Evolutionary conservation across 768 basidiomycete genomes (phyloP).

Genomic region (Ephemerocybe angulata): DNA sequence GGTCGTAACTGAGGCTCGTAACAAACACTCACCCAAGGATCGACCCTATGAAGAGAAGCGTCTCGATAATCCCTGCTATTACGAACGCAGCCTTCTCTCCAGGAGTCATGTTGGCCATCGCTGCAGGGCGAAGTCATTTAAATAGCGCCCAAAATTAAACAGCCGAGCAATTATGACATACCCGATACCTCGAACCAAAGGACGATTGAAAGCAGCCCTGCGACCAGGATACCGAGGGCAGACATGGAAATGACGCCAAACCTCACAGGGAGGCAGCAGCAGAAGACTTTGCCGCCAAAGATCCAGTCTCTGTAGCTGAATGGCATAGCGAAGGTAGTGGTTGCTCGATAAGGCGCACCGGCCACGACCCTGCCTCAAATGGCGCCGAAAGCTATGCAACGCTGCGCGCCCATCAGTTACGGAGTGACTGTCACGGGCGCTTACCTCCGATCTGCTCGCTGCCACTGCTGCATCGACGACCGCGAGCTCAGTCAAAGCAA

Average conservation of each 20-base stretch:
- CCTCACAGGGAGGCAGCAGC: constrained; percentile 62
- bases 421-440: neutral
- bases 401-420: neutral
- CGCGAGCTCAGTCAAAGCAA: neutral
- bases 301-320: constrained; percentile 44
- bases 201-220: constrained; percentile 49
- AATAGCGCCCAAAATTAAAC: neutral
- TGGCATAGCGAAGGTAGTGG: constrained; percentile 27
- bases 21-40: constrained; percentile 46
- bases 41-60: constrained; percentile 49
- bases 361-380: neutral
- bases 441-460: neutral
- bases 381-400: neutral
- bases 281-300: constrained; percentile 51
- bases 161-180: constrained; percentile 29
- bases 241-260: constrained; percentile 57
- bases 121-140: constrained; percentile 11
- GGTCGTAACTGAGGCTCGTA: neutral
- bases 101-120: constrained; percentile 32
- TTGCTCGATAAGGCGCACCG: neutral
- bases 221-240: constrained; percentile 48
- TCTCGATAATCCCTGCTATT: constrained; percentile 50
- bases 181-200: constrained; percentile 63
- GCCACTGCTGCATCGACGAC: no score
- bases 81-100: constrained; percentile 41